Base-by-base conservation (phyloP, 1,139 yeast genomes). In the Candida anutae region DNA sequence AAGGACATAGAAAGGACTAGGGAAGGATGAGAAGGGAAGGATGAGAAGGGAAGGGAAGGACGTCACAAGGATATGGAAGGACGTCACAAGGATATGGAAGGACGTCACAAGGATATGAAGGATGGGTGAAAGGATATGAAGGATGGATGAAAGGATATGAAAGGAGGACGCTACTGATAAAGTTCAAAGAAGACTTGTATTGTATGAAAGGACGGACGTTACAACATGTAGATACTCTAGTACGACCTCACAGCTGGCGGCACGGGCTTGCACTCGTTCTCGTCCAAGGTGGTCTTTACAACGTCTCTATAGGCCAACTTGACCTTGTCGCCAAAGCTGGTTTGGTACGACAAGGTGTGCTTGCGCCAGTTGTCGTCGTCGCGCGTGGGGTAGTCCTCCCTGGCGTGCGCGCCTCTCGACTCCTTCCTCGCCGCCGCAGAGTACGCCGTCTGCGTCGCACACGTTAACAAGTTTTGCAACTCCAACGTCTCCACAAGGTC, bases 401-500 rank as follows among this genome's bases (percentile, higher is more conserved):
- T 82, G 39, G 98, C 97, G 53, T 90, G 98, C 30, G 98, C 98
- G 69, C 98, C 98, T 73, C 98, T 85, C 26, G 96, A 87, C 69
- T 90, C 98, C 53, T 69, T 80, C 74, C 98, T 84, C 34, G 87
- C 94, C 38, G 90, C 88, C 29, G 98, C 98, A 36, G 95, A 77
- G 43, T 66, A 67, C 26, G 97, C 97, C 31, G 97, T 88, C 69
- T 90, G 98, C 44, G 83, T 78, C 38, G 98, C 98, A 71, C 96
- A 87, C 31, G 98, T 88, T 55, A 90, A 71, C 70, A 90, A 74
- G 78, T 90, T 90, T 64, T 88, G 96, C 57, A 90, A 73, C 64
- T 90, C 98, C 48, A 90, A 71, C 32, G 97, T 84, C 69, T 90
- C 98, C 34, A 88, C 94, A 55, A 90, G 69, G 57, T 90, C 98